Evolutionary conservation across 257 asterid species (phyloP).

Genomic region (Ballota nigra): DNA sequence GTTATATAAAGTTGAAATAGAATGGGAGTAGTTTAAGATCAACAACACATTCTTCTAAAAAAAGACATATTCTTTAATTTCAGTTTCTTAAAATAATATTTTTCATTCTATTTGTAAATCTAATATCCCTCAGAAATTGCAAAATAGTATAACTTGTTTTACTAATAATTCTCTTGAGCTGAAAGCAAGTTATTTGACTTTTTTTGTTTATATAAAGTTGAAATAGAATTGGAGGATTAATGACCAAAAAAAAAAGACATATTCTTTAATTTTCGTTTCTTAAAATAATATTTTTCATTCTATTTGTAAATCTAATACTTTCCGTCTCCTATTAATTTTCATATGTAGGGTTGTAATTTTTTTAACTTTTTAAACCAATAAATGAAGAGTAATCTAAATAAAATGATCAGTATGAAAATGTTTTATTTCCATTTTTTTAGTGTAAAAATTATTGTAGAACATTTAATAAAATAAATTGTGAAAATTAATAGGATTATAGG

Average conservation of each 20-base stretch:
- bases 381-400: too few relatives aligned
- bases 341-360: too few relatives aligned
- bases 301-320: too few relatives aligned
- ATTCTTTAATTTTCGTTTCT: not conserved
- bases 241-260: not conserved
- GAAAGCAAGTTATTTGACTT: not conserved
- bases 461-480: too few relatives aligned
- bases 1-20: not conserved
- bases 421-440: too few relatives aligned
- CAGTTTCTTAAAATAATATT: not conserved
- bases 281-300: too few relatives aligned
- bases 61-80: not conserved
- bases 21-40: not conserved
- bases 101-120: too few relatives aligned
- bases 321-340: too few relatives aligned
- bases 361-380: too few relatives aligned
- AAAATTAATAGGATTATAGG: too few relatives aligned
- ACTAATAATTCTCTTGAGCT: not conserved
- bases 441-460: too few relatives aligned
- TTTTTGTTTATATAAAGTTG: not conserved
- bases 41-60: not conserved
- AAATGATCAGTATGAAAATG: too few relatives aligned
- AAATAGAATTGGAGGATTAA: not conserved
- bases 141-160: not conserved
- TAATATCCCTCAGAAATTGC: not conserved